Conservation (phyloP, 2,329 filamentous ascomycete genomes). For the Laburnicola sp. region DNA sequence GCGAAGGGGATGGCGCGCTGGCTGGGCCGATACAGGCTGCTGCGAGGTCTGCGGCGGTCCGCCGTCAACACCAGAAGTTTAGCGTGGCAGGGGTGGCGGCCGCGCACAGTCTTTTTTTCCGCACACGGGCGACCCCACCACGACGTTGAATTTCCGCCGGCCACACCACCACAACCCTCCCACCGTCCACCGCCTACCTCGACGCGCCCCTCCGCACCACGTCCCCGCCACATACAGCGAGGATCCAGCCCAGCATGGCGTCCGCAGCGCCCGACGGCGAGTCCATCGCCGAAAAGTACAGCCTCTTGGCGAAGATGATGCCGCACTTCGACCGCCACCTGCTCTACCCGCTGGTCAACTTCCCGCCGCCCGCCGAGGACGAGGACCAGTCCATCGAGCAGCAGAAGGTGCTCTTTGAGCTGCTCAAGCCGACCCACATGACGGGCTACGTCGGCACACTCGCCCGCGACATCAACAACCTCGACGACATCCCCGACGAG, state of each 20-base stretch:
- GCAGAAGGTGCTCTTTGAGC: conserved; percentile 84
- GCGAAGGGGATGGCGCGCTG: not conserved
- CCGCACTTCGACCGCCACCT: conserved; percentile 92
- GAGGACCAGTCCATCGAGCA: conserved; percentile 75
- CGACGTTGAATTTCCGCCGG: conserved; percentile 16
- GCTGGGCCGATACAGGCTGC: conserved; percentile 17
- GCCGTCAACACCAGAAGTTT: conserved; percentile 40
- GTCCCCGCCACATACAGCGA: conserved; percentile 3
- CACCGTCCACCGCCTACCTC: conserved; percentile 11
- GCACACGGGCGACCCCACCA: conserved; percentile 13
- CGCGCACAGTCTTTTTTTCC: conserved; percentile 44
- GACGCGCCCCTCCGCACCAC: conserved; percentile 13
- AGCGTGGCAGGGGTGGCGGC: conserved; percentile 41
- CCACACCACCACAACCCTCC: conserved; percentile 20
- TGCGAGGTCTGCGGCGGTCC: conserved; percentile 7
- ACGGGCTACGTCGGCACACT: conserved; percentile 93
- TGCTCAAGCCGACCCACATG: conserved; percentile 98
- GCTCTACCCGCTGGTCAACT: conserved; percentile 95
- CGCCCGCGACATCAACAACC: conserved; percentile 84
- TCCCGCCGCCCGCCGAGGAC: conserved; percentile 78
- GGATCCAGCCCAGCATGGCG: conserved; percentile 43
- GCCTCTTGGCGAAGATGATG: conserved; percentile 85
- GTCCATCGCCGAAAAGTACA: conserved; percentile 70
- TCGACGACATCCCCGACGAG: conserved; percentile 77
- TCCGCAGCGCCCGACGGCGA: conserved; percentile 36